Evolutionary conservation across 805 yeast species (phyloP).

Genomic region (Candida sphagnicola): DNA sequence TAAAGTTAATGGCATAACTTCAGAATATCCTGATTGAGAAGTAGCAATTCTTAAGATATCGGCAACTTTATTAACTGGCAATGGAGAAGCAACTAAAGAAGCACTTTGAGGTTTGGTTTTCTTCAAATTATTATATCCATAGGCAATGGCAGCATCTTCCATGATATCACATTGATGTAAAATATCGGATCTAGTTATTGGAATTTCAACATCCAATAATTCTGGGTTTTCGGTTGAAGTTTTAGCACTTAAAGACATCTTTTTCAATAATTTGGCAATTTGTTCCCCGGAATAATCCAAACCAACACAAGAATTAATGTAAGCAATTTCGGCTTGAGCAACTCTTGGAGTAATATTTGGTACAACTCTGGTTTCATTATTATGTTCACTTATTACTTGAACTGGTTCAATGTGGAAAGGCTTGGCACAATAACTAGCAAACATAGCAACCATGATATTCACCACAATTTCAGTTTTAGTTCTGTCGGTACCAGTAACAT

Average conservation of each 20-base stretch:
- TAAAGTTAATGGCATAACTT: constrained; percentile 91
- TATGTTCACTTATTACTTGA: constrained; percentile 76
- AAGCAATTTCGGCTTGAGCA: constrained; percentile 70
- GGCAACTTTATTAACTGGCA: constrained; percentile 85
- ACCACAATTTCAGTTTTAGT: constrained; percentile 93
- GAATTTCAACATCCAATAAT: constrained; percentile 65
- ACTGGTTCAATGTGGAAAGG: constrained; percentile 91
- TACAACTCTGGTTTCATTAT: constrained; percentile 65
- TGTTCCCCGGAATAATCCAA: constrained; percentile 65
- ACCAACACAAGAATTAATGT: constrained; percentile 93
- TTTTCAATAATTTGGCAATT: constrained; percentile 62
- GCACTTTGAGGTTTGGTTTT: constrained; percentile 76
- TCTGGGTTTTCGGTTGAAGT: constrained; percentile 46
- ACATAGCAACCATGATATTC: constrained; percentile 93
- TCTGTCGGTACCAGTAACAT: constrained; percentile 90
- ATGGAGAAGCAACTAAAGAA: constrained; percentile 78
- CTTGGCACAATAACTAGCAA: constrained; percentile 76
- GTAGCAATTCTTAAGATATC: constrained; percentile 89
- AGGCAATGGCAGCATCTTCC: constrained; percentile 98
- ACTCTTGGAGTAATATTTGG: constrained; percentile 70
- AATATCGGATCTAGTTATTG: constrained; percentile 93
- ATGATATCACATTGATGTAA: constrained; percentile 96
- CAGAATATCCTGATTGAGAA: constrained; percentile 93
- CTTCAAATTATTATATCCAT: constrained; percentile 85
- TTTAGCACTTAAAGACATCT: constrained; percentile 74